phyloP scores from a whole-genome alignment of 257 asterid species.

The Cruciata laevipes region DNA sequence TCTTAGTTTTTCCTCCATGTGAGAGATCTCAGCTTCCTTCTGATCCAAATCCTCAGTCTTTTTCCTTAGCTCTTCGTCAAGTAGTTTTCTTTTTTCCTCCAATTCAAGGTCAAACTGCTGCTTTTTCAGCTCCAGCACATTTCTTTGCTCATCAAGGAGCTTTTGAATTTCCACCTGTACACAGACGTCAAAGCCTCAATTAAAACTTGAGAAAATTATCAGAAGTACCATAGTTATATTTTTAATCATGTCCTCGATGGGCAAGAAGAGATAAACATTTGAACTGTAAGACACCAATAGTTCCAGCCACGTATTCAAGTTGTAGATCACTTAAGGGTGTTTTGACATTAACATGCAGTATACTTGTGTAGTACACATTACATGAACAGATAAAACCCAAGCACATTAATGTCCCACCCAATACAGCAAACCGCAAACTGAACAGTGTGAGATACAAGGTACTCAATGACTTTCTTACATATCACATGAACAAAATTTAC shows the following conservation, averaged over 20 bases:
- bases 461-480: too few relatives aligned
- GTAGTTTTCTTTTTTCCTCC: slow-evolving; percentile 39
- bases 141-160: slow-evolving; percentile 54
- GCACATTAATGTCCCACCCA: neutral
- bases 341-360: neutral
- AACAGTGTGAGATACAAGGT: neutral
- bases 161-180: slow-evolving; percentile 71
- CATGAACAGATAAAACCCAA: neutral
- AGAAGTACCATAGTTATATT: neutral
- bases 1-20: slow-evolving; percentile 58
- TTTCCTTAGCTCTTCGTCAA: slow-evolving; percentile 49
- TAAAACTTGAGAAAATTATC: neutral
- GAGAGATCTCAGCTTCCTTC: slow-evolving; percentile 51
- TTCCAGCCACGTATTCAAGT: neutral
- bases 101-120: slow-evolving; percentile 56
- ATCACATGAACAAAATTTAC: neutral
- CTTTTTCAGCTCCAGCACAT: slow-evolving; percentile 37
- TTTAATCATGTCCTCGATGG: neutral
- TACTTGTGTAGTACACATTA: neutral
- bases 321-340: neutral
- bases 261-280: too few relatives aligned
- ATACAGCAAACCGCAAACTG: neutral
- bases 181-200: slow-evolving; percentile 7
- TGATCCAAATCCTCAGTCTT: slow-evolving; percentile 39
- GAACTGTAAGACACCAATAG: neutral